Evolutionary conservation across 805 yeast species (phyloP).

Genomic region (Zygosaccharomyces bailii): DNA sequence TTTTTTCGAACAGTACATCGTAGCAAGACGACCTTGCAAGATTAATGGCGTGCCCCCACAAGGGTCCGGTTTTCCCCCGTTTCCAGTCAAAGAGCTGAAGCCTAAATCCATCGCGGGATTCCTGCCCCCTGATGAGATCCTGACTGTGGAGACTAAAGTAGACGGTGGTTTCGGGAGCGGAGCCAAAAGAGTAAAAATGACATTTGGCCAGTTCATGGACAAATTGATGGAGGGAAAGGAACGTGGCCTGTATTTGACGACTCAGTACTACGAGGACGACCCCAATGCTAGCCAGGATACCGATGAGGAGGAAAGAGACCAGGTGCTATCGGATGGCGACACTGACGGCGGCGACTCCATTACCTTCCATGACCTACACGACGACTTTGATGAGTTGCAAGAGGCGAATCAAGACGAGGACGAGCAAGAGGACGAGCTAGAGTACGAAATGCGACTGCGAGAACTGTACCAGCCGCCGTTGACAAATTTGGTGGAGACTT

Average conservation of each 20-base stretch:
- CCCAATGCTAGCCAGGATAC: constrained; percentile 26
- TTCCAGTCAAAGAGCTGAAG: constrained; percentile 37
- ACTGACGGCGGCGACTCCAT: constrained; percentile 22
- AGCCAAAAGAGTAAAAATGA: constrained; percentile 47
- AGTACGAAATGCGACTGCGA: constrained; percentile 41
- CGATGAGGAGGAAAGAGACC: constrained; percentile 20
- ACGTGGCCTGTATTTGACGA: constrained; percentile 56
- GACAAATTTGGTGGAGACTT: constrained; percentile 38
- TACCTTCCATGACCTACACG: constrained; percentile 24
- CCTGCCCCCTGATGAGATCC: constrained; percentile 35
- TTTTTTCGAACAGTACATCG: constrained; percentile 43
- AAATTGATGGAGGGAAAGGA: constrained; percentile 41
- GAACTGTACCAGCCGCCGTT: constrained; percentile 64
- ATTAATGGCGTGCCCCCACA: constrained; percentile 39
- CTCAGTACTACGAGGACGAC: constrained; percentile 57
- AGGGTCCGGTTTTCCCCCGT: constrained; percentile 14
- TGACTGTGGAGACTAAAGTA: constrained; percentile 58
- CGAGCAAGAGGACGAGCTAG: constrained; percentile 25
- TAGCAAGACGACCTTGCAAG: constrained; percentile 48
- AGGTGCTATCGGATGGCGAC: constrained; percentile 16
- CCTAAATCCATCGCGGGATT: constrained; percentile 38
- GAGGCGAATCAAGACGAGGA: constrained; percentile 25
- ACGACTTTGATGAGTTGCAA: constrained; percentile 29
- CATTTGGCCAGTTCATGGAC: constrained; percentile 46
- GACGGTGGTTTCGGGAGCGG: constrained; percentile 72